Conservation (phyloP, 352 stramenopile species). For the Phytophthora sp. region DNA sequence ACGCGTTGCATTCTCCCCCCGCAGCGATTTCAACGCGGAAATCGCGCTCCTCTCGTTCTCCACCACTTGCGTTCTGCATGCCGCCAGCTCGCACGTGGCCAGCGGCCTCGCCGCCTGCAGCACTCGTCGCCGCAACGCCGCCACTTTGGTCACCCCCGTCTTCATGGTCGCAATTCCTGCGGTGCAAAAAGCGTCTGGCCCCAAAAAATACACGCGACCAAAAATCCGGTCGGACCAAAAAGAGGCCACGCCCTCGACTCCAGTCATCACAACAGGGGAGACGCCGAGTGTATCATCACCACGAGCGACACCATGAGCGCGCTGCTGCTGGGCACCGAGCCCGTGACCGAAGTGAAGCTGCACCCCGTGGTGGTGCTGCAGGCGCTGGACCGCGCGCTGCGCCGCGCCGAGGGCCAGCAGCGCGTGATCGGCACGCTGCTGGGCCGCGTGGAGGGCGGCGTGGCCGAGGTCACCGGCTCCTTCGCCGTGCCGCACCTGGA, state of each 20-base stretch:
- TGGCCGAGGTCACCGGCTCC: conserved; percentile 94
- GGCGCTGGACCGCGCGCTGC: conserved; percentile 96
- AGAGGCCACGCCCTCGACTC: no score
- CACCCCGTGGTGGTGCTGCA: conserved; percentile 98
- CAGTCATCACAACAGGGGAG: no score
- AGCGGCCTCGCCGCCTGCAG: conserved; percentile 2
- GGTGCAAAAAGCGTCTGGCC: background rate
- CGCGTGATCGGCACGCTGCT: conserved; percentile 98
- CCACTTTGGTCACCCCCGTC: conserved; percentile 2
- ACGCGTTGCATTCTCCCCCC: conserved; percentile 1
- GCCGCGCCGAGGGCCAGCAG: conserved; percentile 92
- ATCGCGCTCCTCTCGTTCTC: background rate
- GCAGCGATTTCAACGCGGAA: conserved; percentile 4
- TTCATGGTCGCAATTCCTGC: background rate
- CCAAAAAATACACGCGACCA: no score
- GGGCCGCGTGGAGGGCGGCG: conserved; percentile 86
- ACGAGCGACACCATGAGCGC: conserved; percentile 34
- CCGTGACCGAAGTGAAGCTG: conserved; percentile 84
- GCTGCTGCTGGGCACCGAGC: conserved; percentile 80
- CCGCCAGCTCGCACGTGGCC: background rate
- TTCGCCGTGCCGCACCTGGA: conserved; percentile 98
- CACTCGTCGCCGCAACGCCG: conserved; percentile 16
- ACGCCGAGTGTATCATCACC: no score
- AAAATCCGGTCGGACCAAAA: no score
- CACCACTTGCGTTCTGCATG: background rate